Conservation (phyloP, 805 yeast genomes). For the Teunomyces gatunensis region DNA sequence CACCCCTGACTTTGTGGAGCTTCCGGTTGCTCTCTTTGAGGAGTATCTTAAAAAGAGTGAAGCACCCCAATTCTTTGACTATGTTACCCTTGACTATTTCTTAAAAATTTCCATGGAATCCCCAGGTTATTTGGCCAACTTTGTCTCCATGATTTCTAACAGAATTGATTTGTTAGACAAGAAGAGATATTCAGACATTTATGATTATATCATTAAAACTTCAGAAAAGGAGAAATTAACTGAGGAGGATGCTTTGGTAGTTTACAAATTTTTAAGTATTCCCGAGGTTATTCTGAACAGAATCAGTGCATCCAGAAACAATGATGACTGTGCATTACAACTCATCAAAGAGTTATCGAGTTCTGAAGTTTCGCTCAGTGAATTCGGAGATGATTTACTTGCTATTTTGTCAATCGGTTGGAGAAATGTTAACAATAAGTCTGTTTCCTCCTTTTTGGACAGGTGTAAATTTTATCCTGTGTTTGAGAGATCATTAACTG, state of each 20-base stretch:
- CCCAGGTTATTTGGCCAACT: constrained; percentile 10
- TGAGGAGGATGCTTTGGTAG: constrained; percentile 18
- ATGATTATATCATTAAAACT: constrained; percentile 28
- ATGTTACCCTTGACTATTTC: constrained; percentile 33
- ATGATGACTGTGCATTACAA: constrained; percentile 9
- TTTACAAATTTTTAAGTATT: constrained; percentile 17
- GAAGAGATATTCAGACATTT: constrained; percentile 20
- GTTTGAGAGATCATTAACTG: constrained; percentile 8
- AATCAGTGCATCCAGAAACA: constrained; percentile 9
- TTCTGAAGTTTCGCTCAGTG: not conserved
- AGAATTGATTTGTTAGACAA: constrained; percentile 10
- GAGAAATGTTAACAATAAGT: not conserved
- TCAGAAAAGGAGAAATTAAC: constrained; percentile 21
- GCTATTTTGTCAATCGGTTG: not conserved
- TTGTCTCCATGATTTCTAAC: constrained; percentile 4
- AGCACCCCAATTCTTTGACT: constrained; percentile 21
- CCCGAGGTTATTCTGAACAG: constrained; percentile 17
- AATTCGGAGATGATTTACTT: not conserved
- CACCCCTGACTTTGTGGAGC: constrained; percentile 23
- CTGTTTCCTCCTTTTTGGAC: not conserved
- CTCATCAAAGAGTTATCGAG: constrained; percentile 11
- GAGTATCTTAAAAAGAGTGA: constrained; percentile 13
- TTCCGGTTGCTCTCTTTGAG: constrained; percentile 17
- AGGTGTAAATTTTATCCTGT: not conserved
- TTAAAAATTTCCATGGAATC: constrained; percentile 24